Conservation (phyloP, 495 filamentous ascomycete genomes). For the Jackrogersella multiformis region DNA sequence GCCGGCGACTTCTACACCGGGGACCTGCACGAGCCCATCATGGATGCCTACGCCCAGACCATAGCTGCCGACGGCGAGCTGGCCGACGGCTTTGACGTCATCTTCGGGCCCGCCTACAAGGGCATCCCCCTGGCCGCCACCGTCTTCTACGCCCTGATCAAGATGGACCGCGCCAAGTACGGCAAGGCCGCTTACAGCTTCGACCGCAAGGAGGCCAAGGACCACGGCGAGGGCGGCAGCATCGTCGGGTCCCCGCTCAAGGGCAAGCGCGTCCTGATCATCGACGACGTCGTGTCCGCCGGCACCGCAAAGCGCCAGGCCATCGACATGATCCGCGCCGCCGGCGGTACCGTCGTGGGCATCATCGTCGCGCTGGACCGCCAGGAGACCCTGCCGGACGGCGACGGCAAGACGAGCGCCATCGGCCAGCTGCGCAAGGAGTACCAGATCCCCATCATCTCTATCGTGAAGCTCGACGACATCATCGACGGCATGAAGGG, state of each 20-base stretch:
- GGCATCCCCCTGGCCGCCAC: slow-evolving; percentile 87
- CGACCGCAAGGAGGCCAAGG: slow-evolving; percentile 95
- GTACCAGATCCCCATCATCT: slow-evolving; percentile 63
- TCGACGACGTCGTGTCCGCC: slow-evolving; percentile 96
- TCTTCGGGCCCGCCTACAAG: slow-evolving; percentile 94
- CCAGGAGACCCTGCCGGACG: slow-evolving; percentile 76
- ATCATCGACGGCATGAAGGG: slow-evolving; percentile 73
- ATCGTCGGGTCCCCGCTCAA: slow-evolving; percentile 87
- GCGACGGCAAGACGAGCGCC: slow-evolving; percentile 66
- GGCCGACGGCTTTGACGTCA: slow-evolving; percentile 67
- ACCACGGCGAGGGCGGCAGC: slow-evolving; percentile 90
- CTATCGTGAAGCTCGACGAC: slow-evolving; percentile 75
- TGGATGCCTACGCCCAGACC: slow-evolving; percentile 80
- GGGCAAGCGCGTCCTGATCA: slow-evolving; percentile 84
- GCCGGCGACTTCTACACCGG: slow-evolving; percentile 85
- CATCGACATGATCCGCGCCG: slow-evolving; percentile 78
- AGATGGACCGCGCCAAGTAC: slow-evolving; percentile 65
- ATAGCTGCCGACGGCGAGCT: slow-evolving; percentile 58
- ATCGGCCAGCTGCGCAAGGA: slow-evolving; percentile 83
- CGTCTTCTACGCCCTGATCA: slow-evolving; percentile 72
- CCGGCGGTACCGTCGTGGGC: slow-evolving; percentile 84
- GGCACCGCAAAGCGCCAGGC: slow-evolving; percentile 94
- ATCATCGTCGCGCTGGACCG: slow-evolving; percentile 90
- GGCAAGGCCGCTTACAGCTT: slow-evolving; percentile 78
- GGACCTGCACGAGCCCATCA: slow-evolving; percentile 74